Evolutionary conservation across 2,329 filamentous ascomycete species (phyloP), one percentile per base, ranked within the genome.

Genomic region (Microcyclosporella mali): DNA sequence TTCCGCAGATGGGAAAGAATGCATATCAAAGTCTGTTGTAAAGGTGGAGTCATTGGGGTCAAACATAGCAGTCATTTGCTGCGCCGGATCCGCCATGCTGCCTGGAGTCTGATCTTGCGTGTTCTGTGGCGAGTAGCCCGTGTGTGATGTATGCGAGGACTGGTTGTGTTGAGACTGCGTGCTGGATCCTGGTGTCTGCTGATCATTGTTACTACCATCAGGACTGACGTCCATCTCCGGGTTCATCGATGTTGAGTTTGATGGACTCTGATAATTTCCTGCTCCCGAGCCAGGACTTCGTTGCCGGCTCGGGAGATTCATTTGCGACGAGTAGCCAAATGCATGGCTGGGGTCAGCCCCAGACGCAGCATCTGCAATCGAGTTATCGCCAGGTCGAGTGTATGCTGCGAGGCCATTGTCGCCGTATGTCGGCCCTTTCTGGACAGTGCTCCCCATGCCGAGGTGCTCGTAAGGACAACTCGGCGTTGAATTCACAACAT

Each of bases 151-250:
- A 17, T 55, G 52, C 2, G 55, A 56, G 10, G 57, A 59, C n/a
- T 38, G 32, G 18, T 57, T 53, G 8, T 49, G 49, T 25, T 53
- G 45, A 2, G 57, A 56, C 14, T 50, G 46, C 6, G 47, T 47
- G 41, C 50, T 56, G 2, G 58, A 61, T 18, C 47, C 49, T 2
- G 58, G 58, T 4, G 55, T 60, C 11, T 47, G 46, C 10, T 56
- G 48, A 29, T 57, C 55, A 18, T 55, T 47, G 19, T 43, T 46
- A 40, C 56, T 61, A 29, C 49, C 52, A 40, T 60, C 56, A 6
- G 58, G 58, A 47, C 55, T 60, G 16, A 49, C 54, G 40, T 60
- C 58, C 59, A 60, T 61, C 11, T 59, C 53, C 11, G 36, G 42
- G 28, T 33, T 43, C 21, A 42, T 27, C n/a, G 21, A 25, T 25